phyloP scores from a whole-genome alignment of 169 alveolate genomes.

The Eimeria nieschulzi region DNA sequence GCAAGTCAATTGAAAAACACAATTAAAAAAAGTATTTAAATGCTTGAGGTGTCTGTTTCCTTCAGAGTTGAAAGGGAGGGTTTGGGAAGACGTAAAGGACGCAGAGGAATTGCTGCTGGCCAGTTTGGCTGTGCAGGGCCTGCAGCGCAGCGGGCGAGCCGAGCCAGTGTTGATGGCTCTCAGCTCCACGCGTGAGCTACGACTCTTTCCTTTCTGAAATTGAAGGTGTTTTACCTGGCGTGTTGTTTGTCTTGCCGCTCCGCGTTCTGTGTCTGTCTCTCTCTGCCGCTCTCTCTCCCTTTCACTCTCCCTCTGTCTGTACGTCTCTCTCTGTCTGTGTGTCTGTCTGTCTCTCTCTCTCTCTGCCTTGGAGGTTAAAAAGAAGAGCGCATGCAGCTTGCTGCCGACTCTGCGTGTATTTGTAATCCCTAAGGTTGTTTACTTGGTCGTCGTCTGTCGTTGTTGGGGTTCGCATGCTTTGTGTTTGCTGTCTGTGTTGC shows the following conservation, averaged over 20 bases:
- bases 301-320: neutral
- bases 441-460: neutral
- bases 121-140: neutral
- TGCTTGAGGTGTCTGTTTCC: no score
- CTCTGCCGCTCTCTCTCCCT: neutral
- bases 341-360: neutral
- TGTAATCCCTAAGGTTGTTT: neutral
- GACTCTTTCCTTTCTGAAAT: neutral
- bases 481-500: neutral
- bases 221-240: no score
- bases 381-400: no score
- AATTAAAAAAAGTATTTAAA: no score
- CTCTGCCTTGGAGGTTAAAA: neutral
- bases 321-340: neutral
- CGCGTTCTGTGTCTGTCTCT: neutral
- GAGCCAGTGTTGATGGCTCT: conserved; percentile 37
- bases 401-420: no score
- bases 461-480: neutral
- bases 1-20: no score
- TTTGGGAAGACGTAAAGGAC: conserved; percentile 46
- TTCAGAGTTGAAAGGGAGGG: conserved; percentile 28
- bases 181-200: conserved; percentile 28
- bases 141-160: conserved; percentile 19
- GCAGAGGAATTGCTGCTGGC: conserved; percentile 19
- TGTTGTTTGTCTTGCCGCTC: neutral